Evolutionary conservation across 129 eudicot species (phyloP).

Genomic region (Smallanthus sonchifolius): DNA sequence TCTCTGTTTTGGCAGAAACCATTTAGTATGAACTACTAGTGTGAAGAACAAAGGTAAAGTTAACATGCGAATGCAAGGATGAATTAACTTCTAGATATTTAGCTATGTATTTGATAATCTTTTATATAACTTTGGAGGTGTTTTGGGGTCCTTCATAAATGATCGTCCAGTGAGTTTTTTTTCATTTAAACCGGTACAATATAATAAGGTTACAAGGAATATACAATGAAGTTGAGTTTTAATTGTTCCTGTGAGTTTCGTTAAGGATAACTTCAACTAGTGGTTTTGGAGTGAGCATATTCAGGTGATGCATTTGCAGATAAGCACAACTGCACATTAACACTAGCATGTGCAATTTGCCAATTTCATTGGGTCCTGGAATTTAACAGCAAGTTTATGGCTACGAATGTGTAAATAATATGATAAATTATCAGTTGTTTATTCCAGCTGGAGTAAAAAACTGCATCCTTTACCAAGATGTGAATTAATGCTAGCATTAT

Average conservation of each 20-base stretch:
- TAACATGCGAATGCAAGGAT: not conserved
- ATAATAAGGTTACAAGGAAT: not conserved
- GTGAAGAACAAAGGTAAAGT: not conserved
- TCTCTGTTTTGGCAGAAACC: not conserved
- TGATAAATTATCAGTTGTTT: not conserved
- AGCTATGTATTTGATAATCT: not conserved
- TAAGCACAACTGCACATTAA: not conserved
- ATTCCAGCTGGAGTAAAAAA: not conserved
- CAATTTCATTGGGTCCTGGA: slow-evolving; percentile 3
- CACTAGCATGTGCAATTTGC: not conserved
- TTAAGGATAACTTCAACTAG: not conserved
- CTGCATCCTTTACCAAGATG: not conserved
- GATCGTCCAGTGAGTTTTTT: not conserved
- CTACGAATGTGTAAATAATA: not conserved
- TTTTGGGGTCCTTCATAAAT: not conserved
- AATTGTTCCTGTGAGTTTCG: not conserved
- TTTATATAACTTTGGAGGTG: not conserved
- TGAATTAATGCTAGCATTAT: not conserved
- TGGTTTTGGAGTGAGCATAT: slow-evolving; percentile 2
- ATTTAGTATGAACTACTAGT: not conserved
- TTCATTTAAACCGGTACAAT: not conserved
- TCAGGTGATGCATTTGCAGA: not conserved
- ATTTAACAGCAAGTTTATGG: not conserved
- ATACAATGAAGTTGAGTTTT: not conserved
- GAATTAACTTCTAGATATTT: not conserved